Conservation (phyloP, 148 eudicot genomes). For the Salicornia ramosissima region DNA sequence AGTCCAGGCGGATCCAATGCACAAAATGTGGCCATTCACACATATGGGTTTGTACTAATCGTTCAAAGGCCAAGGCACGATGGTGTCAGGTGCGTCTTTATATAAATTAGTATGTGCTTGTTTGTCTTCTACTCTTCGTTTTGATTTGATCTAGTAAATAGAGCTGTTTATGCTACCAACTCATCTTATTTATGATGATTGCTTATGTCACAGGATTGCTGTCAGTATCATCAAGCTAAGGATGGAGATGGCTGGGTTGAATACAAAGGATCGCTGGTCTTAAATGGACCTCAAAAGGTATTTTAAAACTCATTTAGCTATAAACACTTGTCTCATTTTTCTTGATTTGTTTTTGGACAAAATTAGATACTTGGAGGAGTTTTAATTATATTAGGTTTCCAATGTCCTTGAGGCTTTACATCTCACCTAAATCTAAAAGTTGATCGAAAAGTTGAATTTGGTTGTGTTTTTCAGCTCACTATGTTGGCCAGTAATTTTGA, state of each 20-base stretch:
- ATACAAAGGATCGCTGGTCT: constrained; percentile 65
- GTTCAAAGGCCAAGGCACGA: constrained; percentile 86
- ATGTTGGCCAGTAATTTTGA: too few species aligned
- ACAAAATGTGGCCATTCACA: constrained; percentile 94
- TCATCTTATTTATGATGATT: not conserved
- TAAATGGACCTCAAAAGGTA: constrained; percentile 64
- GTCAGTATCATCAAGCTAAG: constrained; percentile 98
- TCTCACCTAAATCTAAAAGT: not conserved
- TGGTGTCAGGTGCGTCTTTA: constrained; percentile 86
- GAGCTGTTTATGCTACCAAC: not conserved
- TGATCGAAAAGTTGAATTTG: not conserved
- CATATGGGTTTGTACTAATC: constrained; percentile 93
- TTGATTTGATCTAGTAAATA: not conserved
- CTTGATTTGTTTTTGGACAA: not conserved
- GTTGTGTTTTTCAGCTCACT: too few species aligned
- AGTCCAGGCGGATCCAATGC: constrained; percentile 96
- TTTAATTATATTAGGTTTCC: not conserved
- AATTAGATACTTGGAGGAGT: not conserved
- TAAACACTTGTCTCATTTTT: not conserved
- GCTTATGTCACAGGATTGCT: constrained; percentile 61
- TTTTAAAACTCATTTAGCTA: constrained; percentile 7
- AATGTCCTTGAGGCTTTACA: not conserved
- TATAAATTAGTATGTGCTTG: constrained; percentile 3
- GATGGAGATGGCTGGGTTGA: constrained; percentile 99
- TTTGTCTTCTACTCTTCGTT: not conserved